These are phyloP conservation scores for Aspergillus nanangensis DNA, from an alignment of 495 filamentous ascomycete species.

Conservation along the genomic window DNA sequence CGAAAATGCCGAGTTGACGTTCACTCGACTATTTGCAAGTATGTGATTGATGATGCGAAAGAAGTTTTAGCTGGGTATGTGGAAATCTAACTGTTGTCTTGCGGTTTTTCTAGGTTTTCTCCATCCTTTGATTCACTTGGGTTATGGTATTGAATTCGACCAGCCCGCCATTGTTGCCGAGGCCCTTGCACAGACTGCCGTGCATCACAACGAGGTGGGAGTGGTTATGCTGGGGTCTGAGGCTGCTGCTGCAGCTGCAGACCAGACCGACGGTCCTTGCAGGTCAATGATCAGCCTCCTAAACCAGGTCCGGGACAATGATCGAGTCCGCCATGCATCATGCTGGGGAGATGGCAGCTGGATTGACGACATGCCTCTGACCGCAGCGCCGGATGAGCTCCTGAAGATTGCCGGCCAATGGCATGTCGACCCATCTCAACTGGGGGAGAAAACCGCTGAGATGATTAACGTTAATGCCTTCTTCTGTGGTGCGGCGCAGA, in stretches of 20 bases:
- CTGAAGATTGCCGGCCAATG: no score
- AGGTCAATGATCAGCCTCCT: no score
- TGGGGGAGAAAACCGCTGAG: constrained; percentile 66
- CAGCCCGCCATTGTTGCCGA: constrained; percentile 80
- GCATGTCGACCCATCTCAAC: no score
- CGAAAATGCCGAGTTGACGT: constrained; percentile 55
- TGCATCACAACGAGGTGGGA: constrained; percentile 51
- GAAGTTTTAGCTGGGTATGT: no score
- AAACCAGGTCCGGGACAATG: no score
- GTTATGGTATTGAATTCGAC: constrained; percentile 75
- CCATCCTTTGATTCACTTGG: constrained; percentile 81
- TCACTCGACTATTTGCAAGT: no score
- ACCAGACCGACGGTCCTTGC: no score
- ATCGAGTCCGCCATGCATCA: no score
- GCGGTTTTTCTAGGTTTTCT: constrained; percentile 61
- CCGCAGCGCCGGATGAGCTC: no score
- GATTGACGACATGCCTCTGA: no score
- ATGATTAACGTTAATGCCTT: constrained; percentile 78
- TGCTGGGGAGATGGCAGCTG: no score
- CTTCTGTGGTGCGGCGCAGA: constrained; percentile 57
- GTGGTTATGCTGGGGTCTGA: constrained; percentile 47
- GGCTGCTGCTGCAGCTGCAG: constrained; percentile 31
- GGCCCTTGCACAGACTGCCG: constrained; percentile 69
- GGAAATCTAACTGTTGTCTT: constrained; percentile 57
- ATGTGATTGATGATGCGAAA: no score